Percentiles rank a stretch among this genome's conserved stretches.
phyloP scores from a whole-genome alignment of 768 basidiomycete genomes.

The Polyporus arcularius region DNA sequence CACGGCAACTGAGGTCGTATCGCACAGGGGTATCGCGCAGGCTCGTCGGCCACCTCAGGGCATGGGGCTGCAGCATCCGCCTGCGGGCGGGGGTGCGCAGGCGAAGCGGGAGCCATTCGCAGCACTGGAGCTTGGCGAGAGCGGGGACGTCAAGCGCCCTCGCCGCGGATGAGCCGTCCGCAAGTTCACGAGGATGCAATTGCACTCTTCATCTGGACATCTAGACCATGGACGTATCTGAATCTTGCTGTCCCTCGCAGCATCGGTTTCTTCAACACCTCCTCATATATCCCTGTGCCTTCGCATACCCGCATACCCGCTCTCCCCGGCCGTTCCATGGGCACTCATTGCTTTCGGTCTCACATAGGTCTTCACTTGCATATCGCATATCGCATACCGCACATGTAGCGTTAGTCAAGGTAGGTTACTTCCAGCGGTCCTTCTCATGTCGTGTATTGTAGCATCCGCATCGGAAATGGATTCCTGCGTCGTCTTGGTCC shows the following conservation, averaged over 20 bases:
- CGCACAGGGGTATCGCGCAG: background rate
- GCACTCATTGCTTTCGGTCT: background rate
- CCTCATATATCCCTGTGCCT: too few species aligned
- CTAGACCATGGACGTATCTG: too few species aligned
- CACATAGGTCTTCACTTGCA: background rate
- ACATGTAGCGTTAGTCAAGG: background rate
- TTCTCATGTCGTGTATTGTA: background rate
- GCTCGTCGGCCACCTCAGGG: constrained; percentile 18
- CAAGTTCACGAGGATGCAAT: background rate
- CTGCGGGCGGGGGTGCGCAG: background rate
- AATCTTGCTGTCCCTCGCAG: too few species aligned
- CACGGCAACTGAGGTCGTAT: background rate
- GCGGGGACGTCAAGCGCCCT: constrained; percentile 19
- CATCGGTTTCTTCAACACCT: too few species aligned
- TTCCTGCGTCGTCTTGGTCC: too few species aligned
- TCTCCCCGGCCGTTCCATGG: background rate
- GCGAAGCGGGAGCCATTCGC: constrained; percentile 19
- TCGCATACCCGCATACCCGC: background rate
- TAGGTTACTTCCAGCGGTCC: background rate
- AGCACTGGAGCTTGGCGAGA: constrained; percentile 17
- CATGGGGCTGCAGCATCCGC: constrained; percentile 20
- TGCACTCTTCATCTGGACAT: too few species aligned
- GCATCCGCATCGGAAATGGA: background rate
- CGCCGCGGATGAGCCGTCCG: constrained; percentile 5
- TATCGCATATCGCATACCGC: background rate